Evolutionary conservation across 352 stramenopile genomes (phyloP).

Genomic region (Globisporangium nodosum): DNA sequence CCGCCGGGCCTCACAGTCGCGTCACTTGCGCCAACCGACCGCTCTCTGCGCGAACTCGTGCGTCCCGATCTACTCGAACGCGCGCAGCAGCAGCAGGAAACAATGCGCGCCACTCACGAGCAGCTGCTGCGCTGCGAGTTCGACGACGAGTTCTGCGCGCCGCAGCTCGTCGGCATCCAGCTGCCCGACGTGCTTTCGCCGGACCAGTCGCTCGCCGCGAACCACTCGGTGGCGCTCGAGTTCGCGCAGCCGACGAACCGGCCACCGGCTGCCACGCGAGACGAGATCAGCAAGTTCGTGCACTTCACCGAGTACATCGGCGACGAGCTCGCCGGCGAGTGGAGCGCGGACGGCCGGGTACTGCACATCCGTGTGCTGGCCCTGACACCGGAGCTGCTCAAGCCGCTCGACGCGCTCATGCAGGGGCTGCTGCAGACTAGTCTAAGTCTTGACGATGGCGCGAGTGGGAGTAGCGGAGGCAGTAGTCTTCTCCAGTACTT

Average conservation of each 20-base stretch:
- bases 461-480: neutral
- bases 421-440: constrained; percentile 29
- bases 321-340: constrained; percentile 30
- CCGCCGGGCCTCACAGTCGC: neutral
- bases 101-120: neutral
- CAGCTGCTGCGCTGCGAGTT: constrained; percentile 35
- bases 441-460: constrained; percentile 10
- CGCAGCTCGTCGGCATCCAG: constrained; percentile 43
- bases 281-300: constrained; percentile 39
- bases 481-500: no score
- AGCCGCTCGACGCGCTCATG: constrained; percentile 40
- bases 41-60: neutral
- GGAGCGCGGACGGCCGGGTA: constrained; percentile 30
- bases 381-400: constrained; percentile 27
- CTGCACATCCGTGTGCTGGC: constrained; percentile 35
- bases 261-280: constrained; percentile 21
- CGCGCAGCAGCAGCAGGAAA: neutral
- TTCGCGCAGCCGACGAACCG: constrained; percentile 53
- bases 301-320: constrained; percentile 55
- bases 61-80: neutral
- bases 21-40: neutral
- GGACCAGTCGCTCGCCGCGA: constrained; percentile 21
- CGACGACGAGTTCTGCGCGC: constrained; percentile 44
- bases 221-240: constrained; percentile 44
- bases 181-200: constrained; percentile 29